Evolutionary conservation across 2,329 filamentous ascomycete genomes (phyloP).

Genomic region (Westerdykella ornata): DNA sequence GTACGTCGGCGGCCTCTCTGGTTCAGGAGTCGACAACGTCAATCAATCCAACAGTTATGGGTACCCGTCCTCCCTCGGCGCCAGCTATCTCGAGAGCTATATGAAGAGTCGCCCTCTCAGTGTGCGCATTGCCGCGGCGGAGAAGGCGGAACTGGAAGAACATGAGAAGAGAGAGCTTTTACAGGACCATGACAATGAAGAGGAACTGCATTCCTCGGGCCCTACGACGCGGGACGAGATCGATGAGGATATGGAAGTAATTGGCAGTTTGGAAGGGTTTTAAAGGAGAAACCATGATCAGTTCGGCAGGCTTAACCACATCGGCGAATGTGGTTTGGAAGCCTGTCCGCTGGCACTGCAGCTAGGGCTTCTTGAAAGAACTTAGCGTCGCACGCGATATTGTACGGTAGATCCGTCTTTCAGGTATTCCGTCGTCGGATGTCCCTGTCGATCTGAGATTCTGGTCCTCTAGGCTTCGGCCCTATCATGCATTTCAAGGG

Average conservation of each 20-base stretch:
- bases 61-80: conserved; percentile 30
- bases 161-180: conserved; percentile 18
- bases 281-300: conserved; percentile 8
- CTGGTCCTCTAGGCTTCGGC: too few relatives aligned
- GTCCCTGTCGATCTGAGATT: too few relatives aligned
- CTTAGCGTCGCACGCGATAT: too few relatives aligned
- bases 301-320: too few relatives aligned
- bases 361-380: too few relatives aligned
- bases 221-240: conserved; percentile 3
- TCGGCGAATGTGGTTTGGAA: too few relatives aligned
- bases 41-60: conserved; percentile 32
- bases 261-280: conserved; percentile 33
- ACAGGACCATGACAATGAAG: conserved; percentile 3
- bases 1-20: conserved; percentile 32
- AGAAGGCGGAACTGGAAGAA: conserved; percentile 23
- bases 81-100: conserved; percentile 35
- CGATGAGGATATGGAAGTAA: conserved; percentile 24
- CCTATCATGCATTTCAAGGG: too few relatives aligned
- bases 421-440: too few relatives aligned
- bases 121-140: conserved; percentile 31
- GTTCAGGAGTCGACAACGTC: conserved; percentile 30
- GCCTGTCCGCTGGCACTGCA: too few relatives aligned
- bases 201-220: conserved; percentile 1
- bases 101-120: conserved; percentile 33
- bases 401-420: too few relatives aligned